Conservation (phyloP, 352 stramenopile species). For the Pythium volutum region DNA sequence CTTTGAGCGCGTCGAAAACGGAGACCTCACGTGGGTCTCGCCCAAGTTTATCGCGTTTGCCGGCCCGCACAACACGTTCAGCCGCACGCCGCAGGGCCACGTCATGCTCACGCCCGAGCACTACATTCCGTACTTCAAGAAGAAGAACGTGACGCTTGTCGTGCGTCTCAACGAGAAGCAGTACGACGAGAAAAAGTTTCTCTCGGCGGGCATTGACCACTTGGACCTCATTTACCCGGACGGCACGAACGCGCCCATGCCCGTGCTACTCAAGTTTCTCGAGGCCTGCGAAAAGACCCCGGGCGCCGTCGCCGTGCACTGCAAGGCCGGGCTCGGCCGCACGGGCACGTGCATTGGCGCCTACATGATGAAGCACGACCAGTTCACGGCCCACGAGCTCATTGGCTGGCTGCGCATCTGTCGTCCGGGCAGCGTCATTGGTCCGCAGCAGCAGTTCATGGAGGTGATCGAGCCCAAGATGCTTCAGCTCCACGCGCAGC, state of each 20-base stretch:
- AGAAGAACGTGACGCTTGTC: constrained; percentile 87
- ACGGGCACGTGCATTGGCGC: constrained; percentile 95
- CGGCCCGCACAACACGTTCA: constrained; percentile 80
- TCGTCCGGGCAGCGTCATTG: constrained; percentile 91
- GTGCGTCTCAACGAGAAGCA: constrained; percentile 93
- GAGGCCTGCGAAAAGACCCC: constrained; percentile 57
- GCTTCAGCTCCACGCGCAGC: constrained; percentile 49
- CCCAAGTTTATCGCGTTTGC: constrained; percentile 94
- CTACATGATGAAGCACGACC: constrained; percentile 96
- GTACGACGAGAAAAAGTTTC: constrained; percentile 90
- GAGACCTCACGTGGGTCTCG: constrained; percentile 94
- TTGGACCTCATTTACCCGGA: constrained; percentile 93
- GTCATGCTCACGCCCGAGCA: constrained; percentile 86
- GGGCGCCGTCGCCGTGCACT: constrained; percentile 74
- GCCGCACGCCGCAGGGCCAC: constrained; percentile 79
- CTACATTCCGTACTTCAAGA: constrained; percentile 93
- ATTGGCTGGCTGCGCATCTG: constrained; percentile 94
- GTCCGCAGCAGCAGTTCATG: constrained; percentile 94
- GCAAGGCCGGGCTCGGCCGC: constrained; percentile 93
- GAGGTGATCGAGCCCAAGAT: constrained; percentile 91
- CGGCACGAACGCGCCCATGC: constrained; percentile 81
- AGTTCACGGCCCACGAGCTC: constrained; percentile 88
- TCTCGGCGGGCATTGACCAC: constrained; percentile 83
- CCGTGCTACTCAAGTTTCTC: constrained; percentile 79
- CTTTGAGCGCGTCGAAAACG: constrained; percentile 94